Base-by-base conservation (phyloP, 768 basidiomycete species). In the Terana coerulea region DNA sequence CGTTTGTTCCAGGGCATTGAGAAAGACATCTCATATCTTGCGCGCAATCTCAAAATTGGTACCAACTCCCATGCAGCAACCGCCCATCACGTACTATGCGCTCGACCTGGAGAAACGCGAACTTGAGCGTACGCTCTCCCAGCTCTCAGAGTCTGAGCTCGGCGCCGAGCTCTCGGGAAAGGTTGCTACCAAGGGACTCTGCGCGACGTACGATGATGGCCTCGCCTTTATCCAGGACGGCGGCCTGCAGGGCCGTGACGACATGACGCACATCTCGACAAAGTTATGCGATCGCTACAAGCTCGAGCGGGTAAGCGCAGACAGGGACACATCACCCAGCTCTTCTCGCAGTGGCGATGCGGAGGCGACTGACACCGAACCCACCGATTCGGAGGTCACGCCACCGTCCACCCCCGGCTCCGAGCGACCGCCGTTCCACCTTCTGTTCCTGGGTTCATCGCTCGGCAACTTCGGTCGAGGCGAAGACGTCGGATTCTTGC, bases 31-130 rank as follows among this genome's bases (percentile, higher is more conserved):
- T 6, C 83, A 86, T 61, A 76, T 99, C 44, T 76, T 97, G 21
- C 74, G 72, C 19, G 86, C 88, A 1, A 72, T 95, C 15, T 80
- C 91, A 15, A 71, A 71, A 25, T 66, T 81, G 14, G 75, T 83
- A 6, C 63, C 74, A 17, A 62, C 61, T 17, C 54, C 59, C 4
- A 64, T 62, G 10, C 49, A 65, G 1, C 58, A 64, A 1, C 69
- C 81, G 2, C 80, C 84, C 1, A 81, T 88, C 61, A 88, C 81
- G 1, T 95, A 94, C 65, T 91, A 88, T 71, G 93, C 95, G 17
- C 87, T 99, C 47, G 97, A 98, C 64, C 82, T 98, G 26, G 93
- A 97, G 66, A 77, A 86, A 58, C 81, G 78, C 42, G 94, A 97
- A 63, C 82, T 98, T 22, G 78, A 83, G 52, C 84, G 92, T 29